These are phyloP conservation scores for Calonectria leucothoes DNA, from an alignment of 2,329 filamentous ascomycete genomes.

Conservation along the genomic window DNA sequence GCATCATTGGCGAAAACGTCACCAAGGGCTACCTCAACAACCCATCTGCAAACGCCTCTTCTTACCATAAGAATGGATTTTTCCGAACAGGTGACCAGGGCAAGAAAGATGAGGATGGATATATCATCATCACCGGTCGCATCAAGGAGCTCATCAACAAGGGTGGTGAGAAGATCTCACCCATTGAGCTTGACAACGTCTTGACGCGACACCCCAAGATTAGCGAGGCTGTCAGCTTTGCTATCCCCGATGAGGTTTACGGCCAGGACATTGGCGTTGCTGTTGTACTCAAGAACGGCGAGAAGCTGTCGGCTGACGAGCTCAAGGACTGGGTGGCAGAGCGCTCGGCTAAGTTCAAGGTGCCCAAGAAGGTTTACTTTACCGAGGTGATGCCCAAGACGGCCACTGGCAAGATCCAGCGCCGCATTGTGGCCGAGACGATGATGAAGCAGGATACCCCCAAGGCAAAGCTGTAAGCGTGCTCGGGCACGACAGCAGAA, in stretches of 20 bases:
- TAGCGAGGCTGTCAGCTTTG: conserved; percentile 85
- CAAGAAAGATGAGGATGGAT: conserved; percentile 82
- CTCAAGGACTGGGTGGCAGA: conserved; percentile 76
- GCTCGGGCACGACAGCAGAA: not conserved
- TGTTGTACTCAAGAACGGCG: conserved; percentile 76
- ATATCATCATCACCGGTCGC: conserved; percentile 87
- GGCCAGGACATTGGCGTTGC: conserved; percentile 86
- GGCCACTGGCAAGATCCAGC: conserved; percentile 90
- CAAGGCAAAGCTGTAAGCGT: conserved; percentile 64
- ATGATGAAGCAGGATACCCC: conserved; percentile 78
- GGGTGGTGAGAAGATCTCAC: conserved; percentile 89
- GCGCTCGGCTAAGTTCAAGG: conserved; percentile 84
- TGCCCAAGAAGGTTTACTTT: conserved; percentile 87
- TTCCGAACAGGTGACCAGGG: conserved; percentile 92
- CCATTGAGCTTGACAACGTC: conserved; percentile 88
- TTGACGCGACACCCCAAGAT: conserved; percentile 79
- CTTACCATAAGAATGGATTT: conserved; percentile 81
- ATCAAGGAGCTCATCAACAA: conserved; percentile 96
- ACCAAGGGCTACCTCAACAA: conserved; percentile 91
- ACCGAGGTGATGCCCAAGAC: conserved; percentile 90
- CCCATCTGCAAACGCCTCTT: conserved; percentile 76
- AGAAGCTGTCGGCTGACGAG: conserved; percentile 66
- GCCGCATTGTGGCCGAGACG: conserved; percentile 85
- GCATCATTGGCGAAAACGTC: conserved; percentile 84
- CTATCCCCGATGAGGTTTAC: conserved; percentile 84